These are phyloP conservation scores for Aspergillus costaricaensis DNA, from an alignment of 2,329 filamentous ascomycete species.

Conservation along the genomic window DNA sequence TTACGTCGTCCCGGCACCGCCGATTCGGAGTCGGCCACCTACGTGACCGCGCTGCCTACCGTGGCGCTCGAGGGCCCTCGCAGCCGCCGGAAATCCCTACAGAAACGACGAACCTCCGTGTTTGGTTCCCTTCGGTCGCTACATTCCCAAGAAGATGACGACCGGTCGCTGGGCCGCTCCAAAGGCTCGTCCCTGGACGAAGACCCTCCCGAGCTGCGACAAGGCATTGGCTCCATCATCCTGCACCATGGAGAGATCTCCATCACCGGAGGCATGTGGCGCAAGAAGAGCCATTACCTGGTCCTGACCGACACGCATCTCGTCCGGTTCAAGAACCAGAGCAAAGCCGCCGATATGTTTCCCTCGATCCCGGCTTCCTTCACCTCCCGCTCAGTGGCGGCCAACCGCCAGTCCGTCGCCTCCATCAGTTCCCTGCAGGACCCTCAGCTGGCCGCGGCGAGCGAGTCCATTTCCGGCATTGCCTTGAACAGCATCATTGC, in stretches of 20 bases:
- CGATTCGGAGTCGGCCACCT: constrained; percentile 28
- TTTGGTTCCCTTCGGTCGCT: constrained; percentile 61
- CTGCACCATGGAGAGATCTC: constrained; percentile 70
- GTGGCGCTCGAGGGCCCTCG: constrained; percentile 33
- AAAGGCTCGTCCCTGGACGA: constrained; percentile 50
- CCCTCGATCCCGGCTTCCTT: constrained; percentile 50
- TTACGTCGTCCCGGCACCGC: constrained; percentile 32
- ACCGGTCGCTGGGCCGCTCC: constrained; percentile 54
- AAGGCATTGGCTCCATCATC: constrained; percentile 51
- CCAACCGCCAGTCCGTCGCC: constrained; percentile 57
- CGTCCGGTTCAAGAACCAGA: constrained; percentile 67
- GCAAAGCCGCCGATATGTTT: constrained; percentile 66
- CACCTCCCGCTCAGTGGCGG: constrained; percentile 41
- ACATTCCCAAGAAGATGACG: constrained; percentile 55
- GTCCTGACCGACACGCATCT: constrained; percentile 70
- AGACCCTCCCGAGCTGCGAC: constrained; percentile 38
- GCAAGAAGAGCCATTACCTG: constrained; percentile 72
- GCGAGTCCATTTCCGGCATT: constrained; percentile 57
- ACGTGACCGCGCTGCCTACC: constrained; percentile 25
- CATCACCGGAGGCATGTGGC: constrained; percentile 68
- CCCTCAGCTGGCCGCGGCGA: constrained; percentile 58
- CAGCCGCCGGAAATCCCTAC: constrained; percentile 46
- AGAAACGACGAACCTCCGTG: constrained; percentile 55
- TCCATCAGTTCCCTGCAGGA: constrained; percentile 65
- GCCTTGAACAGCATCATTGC: constrained; percentile 67